Base-by-base conservation (phyloP, 192 early-diverging fungal species). In the Geranomyces michiganensis region DNA sequence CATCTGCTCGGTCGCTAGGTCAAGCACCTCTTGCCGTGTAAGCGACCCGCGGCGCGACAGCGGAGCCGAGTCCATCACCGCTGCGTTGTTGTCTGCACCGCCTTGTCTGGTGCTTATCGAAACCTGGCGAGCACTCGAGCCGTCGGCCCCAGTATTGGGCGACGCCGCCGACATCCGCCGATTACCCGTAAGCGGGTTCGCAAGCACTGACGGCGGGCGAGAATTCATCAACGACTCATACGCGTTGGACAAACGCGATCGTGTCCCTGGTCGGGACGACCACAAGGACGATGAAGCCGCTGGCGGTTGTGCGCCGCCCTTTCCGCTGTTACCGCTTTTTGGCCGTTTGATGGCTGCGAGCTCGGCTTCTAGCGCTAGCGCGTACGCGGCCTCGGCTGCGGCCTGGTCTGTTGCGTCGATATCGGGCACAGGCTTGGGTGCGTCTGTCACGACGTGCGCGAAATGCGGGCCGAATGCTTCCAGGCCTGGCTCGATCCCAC, bases 401-500 rank as follows among this genome's bases (percentile, higher is more conserved):
- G 26, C 62, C 13, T 63, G 29, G 14, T 63, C 27, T 0, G 24
- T 15, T 27, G 29, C 45, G 41, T 68, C 67, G 1, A 58, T 22
- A 41, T 53, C 29, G 51, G 29, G 51, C 55, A 24, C n/a, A n/a
- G 13, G 26, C 31, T n/a, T 22, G 26, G 24, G 12, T 8, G 55
- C 49, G 29, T 68, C 67, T 0, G 48, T 58, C 17, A 58, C 31
- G 21, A 19, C 31, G 22, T 68, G 67, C 29, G 48, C 14, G 19
- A 68, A 58, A 24, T 56, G 67, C 19, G 48, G 22, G 24, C 51
- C 67, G 48, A 68, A 68, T 2, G 67, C 67, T 36, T 68, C 51
- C 8, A 56, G 51, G 19, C 32, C 53, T 51, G 36, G 36, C 36
- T 41, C 36, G 10, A 41, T 41, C 10, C 36, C 36, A 10, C 36